Evolutionary conservation across 2,329 filamentous ascomycete genomes (phyloP), one percentile per base, ranked within the genome.

Genomic region (Rhexocercosporidium sp.): DNA sequence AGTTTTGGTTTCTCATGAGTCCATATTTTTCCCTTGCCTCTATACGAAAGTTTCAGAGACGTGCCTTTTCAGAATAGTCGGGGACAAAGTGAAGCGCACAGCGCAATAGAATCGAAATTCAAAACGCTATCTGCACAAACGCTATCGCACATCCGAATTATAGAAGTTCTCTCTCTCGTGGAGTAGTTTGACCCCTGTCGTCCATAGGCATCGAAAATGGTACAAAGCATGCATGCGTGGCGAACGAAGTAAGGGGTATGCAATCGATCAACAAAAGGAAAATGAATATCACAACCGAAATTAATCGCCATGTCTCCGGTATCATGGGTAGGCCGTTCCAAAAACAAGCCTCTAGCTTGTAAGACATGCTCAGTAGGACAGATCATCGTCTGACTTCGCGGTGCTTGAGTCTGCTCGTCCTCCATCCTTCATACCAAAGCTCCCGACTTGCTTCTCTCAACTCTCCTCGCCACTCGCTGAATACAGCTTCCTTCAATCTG

Each of bases 361-460:
- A 62, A 67, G 59, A 68, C 63, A 66, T 65, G 65, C 53, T 63
- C 47, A 64, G 11, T 37, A 65, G 37, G 64, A 64, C 60, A 68
- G 51, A 71, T 74, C 65, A 75, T 71, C 72, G 66, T 69, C 66
- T 72, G 11, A 57, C 62, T 47, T 75, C 73, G 59, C 73, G 71
- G 66, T 74, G 72, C 69, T 77, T 76, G 56, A 90, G 84, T 65
- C 87, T 83, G 79, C 83, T 90, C 9, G 88, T 97, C 80, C 96
- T 89, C 96, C 95, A 98, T 74, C 92, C 90, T 80, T 98, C 95
- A 75, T 98, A 98, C 93, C 94, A 97, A 74, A 94, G 87, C 77
- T 97, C 94, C 65, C 93, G 88, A 78, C 93, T 97, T 62, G 93
- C 92, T 79, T 97, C 93, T 68, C 95, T 91, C 68, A 99, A 84